These are phyloP conservation scores for Sanghuangporus baumii DNA, from an alignment of 1,284 basidiomycete genomes.

Conservation along the genomic window DNA sequence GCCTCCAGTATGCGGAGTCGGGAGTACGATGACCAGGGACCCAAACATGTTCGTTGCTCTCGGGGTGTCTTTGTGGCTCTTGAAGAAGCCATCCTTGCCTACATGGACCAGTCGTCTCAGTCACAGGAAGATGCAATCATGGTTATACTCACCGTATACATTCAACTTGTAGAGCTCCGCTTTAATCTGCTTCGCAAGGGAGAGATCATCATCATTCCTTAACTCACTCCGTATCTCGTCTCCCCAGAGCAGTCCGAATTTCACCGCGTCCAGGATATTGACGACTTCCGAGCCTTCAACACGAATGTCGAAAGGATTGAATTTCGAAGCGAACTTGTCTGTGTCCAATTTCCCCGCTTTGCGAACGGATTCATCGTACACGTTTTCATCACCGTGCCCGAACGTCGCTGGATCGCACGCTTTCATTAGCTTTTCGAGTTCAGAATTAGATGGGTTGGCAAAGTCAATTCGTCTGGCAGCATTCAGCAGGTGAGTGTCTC, in stretches of 20 bases:
- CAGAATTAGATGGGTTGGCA: neutral
- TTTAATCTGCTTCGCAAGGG: neutral
- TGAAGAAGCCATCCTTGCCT: slow-evolving; percentile 17
- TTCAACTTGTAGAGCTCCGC: slow-evolving; percentile 15
- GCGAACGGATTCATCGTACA: slow-evolving; percentile 8
- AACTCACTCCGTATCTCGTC: too few species aligned
- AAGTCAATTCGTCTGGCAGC: slow-evolving; percentile 2
- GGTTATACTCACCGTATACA: slow-evolving; percentile 8
- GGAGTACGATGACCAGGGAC: slow-evolving; percentile 14
- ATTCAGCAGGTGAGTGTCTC: neutral
- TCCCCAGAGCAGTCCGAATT: neutral
- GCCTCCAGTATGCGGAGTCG: slow-evolving; percentile 14
- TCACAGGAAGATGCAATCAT: neutral
- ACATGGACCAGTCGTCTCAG: neutral
- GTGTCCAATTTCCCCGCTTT: slow-evolving; percentile 16
- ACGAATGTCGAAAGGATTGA: slow-evolving; percentile 19
- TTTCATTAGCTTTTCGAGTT: neutral
- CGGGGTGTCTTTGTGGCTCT: slow-evolving; percentile 17
- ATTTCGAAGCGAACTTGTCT: neutral
- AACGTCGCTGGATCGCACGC: slow-evolving; percentile 8
- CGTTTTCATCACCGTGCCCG: slow-evolving; percentile 8
- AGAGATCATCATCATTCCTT: too few species aligned
- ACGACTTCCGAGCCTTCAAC: neutral
- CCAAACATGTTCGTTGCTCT: slow-evolving; percentile 14
- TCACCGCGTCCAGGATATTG: neutral